Evolutionary conservation across 257 asterid genomes (phyloP), one percentile per base, ranked within the genome.

Genomic region (Solanum ossicruentum): DNA sequence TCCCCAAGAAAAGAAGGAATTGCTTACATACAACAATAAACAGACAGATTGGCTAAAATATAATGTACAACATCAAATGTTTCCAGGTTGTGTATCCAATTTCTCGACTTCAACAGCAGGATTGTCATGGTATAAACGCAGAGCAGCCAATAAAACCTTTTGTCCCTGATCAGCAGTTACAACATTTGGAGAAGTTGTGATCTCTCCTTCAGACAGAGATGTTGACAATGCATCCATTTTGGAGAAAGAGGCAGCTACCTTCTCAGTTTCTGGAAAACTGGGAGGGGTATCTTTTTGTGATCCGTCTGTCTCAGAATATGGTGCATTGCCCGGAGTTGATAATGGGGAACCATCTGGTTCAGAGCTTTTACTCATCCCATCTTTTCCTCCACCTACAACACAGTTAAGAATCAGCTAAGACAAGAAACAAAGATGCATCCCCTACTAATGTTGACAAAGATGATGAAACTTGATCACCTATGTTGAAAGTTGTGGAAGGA

Each of bases 311-410:
- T 90, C 97, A 26, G 91, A 88, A 82, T 90, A 83, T 82, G 92
- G 67, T 81, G 84, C 80, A 81, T 63, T 83, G 85, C 73, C 67
- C 12, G 60, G 86, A 81, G 89, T 57, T 21, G 66, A 58, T 49
- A 75, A 43, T 15, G 91, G 83, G 77, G 89, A 90, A 83, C 32
- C 83, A 83, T 93, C 97, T 21, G 86, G 57, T 66, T 91, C 97
- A 70, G 81, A 83, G 86, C 82, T 86, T 87, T 85, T 92, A 71
- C 89, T 86, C 36, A 55, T 57, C 43, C 90, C 93, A 36, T 95
- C 97, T 89, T 91, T 93, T 58, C 71, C 88, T 60, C 95, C 93
- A 88, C 95, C 99, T 96, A 86, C 78, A 88, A 23, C 18, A 84
- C 73, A 88, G 39, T 69, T 77, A 73, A 49, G 21, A 23, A 81